Evolutionary conservation across 768 basidiomycete genomes (phyloP).

Genomic region (Tulasnella sp.): DNA sequence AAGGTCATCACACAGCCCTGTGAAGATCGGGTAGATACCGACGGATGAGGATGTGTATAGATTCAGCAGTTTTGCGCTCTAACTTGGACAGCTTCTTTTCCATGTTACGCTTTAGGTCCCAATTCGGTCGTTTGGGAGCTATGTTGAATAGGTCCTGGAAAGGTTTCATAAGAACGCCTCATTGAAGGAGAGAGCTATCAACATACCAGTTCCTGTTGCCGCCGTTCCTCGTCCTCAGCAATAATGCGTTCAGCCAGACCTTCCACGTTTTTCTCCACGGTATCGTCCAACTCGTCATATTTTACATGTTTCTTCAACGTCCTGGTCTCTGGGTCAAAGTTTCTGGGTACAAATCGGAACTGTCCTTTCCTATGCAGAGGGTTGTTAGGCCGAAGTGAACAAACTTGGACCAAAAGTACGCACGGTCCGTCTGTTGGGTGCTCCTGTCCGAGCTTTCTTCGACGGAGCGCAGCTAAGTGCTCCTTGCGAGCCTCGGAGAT

Average conservation of each 20-base stretch:
- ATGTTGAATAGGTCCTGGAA: conserved; percentile 88
- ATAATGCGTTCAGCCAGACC: conserved; percentile 79
- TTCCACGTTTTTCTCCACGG: conserved; percentile 73
- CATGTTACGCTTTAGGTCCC: conserved; percentile 91
- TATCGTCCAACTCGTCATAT: conserved; percentile 53
- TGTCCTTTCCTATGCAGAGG: conserved; percentile 22
- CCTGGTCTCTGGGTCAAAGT: conserved; percentile 83
- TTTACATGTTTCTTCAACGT: conserved; percentile 54
- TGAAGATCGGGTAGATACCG: conserved; percentile 28
- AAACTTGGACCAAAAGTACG: not conserved
- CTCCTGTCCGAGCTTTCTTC: conserved; percentile 53
- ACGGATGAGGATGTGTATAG: conserved; percentile 90
- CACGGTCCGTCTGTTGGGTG: conserved; percentile 24
- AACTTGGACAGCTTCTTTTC: conserved; percentile 79
- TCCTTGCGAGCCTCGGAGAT: conserved; percentile 71
- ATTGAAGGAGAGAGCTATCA: not conserved
- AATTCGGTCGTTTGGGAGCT: conserved; percentile 91
- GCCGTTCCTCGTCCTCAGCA: conserved; percentile 69
- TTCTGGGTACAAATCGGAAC: conserved; percentile 46
- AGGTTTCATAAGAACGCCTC: not conserved
- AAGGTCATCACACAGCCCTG: not conserved
- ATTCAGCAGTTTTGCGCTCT: conserved; percentile 84
- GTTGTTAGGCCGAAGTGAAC: conserved; percentile 22
- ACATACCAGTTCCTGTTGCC: conserved; percentile 78
- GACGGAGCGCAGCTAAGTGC: conserved; percentile 63